Base-by-base conservation (phyloP, 2,329 filamentous ascomycete species). In the Alternaria sp. region DNA sequence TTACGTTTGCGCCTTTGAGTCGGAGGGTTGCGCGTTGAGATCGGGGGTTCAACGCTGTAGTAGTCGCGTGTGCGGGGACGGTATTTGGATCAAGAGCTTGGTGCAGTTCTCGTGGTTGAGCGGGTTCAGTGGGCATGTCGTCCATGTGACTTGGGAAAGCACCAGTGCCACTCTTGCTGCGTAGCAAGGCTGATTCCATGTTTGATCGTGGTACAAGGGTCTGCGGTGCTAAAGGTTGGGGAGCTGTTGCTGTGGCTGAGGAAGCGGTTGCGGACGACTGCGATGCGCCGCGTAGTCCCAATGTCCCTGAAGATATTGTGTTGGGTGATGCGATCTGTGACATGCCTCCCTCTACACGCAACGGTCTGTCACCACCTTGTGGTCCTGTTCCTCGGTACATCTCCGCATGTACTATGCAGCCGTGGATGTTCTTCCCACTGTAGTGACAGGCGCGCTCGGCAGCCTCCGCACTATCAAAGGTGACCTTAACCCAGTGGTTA, bases 401-500 rank as follows among this genome's bases (percentile, higher is more conserved):
- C 68, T 85, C 82, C 7, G 82, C 82, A 60, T 80, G 81, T 36
- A 85, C 81, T 22, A 79, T 71, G 65, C 81, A 81, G 28, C 82
- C 82, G 55, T 81, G 80, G 49, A 84, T 78, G 54, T 73, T 76
- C 61, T 84, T 81, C 8, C 83, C 83, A 32, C 78, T 80, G 59
- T 79, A 78, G 58, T 82, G 78, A 63, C 80, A 81, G 22, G 82
- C 83, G 59, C 80, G 73, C 61, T 84, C 83, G 0, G 82, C 82
- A 3, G 82, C 81, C 62, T 82, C 79, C 18, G 80, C 77, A 5
- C 79, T 81, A 66, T 84, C 81, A 61, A 84, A 85, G 1, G 83
- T 85, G 56, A 85, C 79, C 62, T 85, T 85, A 63, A 97, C 93
- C 94, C 94, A 98, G 82, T 97, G 92, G 68, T 91, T 87, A 43